Percentiles rank a stretch among this genome's conserved stretches.
Evolutionary conservation across 176 grass and related monocot species (phyloP).

Genomic region (Zoysia pacifica): DNA sequence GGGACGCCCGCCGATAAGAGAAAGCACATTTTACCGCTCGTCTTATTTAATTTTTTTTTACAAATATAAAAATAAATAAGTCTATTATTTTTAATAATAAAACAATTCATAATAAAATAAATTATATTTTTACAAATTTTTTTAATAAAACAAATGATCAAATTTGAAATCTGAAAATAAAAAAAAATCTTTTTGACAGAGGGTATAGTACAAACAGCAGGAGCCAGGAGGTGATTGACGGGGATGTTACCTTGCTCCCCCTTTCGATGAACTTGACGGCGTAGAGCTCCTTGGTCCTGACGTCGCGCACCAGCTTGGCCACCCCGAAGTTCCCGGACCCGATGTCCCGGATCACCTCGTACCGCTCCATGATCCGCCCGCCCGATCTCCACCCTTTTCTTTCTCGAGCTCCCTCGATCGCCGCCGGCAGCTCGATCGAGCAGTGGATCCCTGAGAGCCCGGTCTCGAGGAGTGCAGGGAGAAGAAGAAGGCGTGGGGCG

Average conservation of each 20-base stretch:
- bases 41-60: too few species aligned
- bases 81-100: too few species aligned
- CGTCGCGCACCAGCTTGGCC: slow-evolving; percentile 80
- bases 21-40: neutral
- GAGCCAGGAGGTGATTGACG: neutral
- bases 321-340: slow-evolving; percentile 94
- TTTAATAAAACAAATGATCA: too few species aligned
- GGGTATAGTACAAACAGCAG: neutral
- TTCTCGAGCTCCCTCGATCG: neutral
- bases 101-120: too few species aligned
- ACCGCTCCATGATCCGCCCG: slow-evolving; percentile 57
- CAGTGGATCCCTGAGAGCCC: too few species aligned
- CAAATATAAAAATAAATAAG: too few species aligned
- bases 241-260: slow-evolving; percentile 62
- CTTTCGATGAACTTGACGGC: slow-evolving; percentile 93
- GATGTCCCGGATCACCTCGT: slow-evolving; percentile 79
- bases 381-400: too few species aligned
- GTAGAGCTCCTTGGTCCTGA: slow-evolving; percentile 71
- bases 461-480: neutral
- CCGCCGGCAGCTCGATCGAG: neutral
- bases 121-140: too few species aligned
- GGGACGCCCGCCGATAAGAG: neutral
- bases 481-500: neutral
- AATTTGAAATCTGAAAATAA: neutral
- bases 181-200: neutral